Conservation (phyloP, 129 eudicot species). For the Pittosporum tobira region DNA sequence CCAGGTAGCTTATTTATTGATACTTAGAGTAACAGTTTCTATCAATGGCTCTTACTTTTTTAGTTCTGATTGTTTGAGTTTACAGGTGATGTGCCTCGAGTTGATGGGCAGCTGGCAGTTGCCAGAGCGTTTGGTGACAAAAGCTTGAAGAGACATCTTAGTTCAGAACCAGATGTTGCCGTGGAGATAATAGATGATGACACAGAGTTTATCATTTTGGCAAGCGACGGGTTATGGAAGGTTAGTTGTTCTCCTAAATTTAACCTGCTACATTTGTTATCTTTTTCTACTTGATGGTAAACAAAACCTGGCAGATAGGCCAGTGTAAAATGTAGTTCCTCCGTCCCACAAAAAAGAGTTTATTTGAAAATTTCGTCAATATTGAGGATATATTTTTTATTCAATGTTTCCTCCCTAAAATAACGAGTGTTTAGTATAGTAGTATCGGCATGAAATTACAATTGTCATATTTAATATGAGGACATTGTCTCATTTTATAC, state of each 20-base stretch:
- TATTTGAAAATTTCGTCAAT: too few relatives aligned
- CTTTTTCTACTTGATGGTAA: not conserved
- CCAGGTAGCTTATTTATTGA: conserved; percentile 46
- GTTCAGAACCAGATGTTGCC: conserved; percentile 74
- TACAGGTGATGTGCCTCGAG: conserved; percentile 93
- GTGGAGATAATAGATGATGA: conserved; percentile 49
- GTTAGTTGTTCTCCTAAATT: conserved; percentile 15
- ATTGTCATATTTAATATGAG: too few relatives aligned
- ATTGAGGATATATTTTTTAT: too few relatives aligned
- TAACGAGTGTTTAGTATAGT: too few relatives aligned
- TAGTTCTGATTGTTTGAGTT: not conserved
- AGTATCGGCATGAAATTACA: too few relatives aligned
- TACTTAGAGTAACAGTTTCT: not conserved
- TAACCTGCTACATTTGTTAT: not conserved
- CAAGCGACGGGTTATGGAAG: conserved; percentile 97
- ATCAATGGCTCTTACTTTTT: not conserved
- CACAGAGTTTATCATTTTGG: conserved; percentile 62
- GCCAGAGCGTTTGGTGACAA: conserved; percentile 99
- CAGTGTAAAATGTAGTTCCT: too few relatives aligned
- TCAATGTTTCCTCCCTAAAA: too few relatives aligned
- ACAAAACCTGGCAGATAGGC: not conserved
- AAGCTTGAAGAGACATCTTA: conserved; percentile 85
- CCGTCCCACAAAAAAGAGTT: too few relatives aligned
- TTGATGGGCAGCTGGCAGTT: conserved; percentile 93
- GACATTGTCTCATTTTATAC: too few relatives aligned